Evolutionary conservation across 768 basidiomycete genomes (phyloP), one percentile per base, ranked within the genome.

Genomic region (Hydnomerulius pinastri): DNA sequence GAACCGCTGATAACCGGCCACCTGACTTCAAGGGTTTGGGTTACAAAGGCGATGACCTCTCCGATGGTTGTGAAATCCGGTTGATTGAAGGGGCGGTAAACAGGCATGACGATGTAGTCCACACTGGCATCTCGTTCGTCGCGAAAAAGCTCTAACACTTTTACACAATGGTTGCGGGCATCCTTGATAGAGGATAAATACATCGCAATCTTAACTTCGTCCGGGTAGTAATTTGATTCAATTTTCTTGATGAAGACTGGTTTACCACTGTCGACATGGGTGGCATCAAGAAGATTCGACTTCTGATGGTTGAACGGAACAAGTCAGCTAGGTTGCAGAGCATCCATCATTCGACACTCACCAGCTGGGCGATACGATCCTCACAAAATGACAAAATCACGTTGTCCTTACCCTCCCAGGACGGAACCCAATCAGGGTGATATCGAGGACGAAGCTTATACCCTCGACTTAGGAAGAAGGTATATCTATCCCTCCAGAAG

Each of bases 1-100:
- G n/a, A n/a, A n/a, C n/a, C n/a, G n/a, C n/a, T n/a, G n/a, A n/a
- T n/a, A n/a, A n/a, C n/a, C n/a, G n/a, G n/a, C n/a, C n/a, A n/a
- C n/a, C 35, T 27, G 2, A 52, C 69, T 32, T 69, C 66, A 1
- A 69, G 49, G 1, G 63, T 55, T 35, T 67, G 66, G 3, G 51
- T 47, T 20, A 64, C 51, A 37, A 67, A 71, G n/a, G 66, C 64
- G 3, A 65, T 13, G 3, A 62, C 54, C 35, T 70, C 69, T 10
- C 62, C 63, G 0, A 60, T 15, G 1, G 58, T 51, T 0, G 59
- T 55, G 40, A 70, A 69, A 1, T 49, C 42, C 0, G 62, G 65
- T 4, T 59, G 24, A 8, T 63, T 50, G 27, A 58, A 67, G 0
- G 56, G 56, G 0, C 67, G 58, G 23, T 68, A 50, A 3, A 61